Percentiles rank a stretch among this genome's conserved stretches.
Evolutionary conservation across 2,329 filamentous ascomycete species (phyloP).

Genomic region (Cercospora sp.): DNA sequence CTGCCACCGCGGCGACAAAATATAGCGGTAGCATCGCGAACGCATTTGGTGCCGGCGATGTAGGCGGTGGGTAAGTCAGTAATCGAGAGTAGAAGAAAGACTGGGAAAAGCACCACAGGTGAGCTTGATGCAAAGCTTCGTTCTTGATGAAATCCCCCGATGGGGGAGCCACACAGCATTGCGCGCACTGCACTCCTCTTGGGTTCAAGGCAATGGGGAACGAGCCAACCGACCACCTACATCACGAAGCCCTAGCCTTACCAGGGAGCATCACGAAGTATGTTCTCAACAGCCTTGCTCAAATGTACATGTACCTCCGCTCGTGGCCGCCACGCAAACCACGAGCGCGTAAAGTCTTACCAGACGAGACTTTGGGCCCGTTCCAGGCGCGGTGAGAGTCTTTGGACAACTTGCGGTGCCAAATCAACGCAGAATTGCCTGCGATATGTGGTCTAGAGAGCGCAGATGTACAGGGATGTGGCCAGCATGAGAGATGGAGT

Average conservation of each 20-base stretch:
- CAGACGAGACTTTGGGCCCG: background rate
- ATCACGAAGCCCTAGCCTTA: background rate
- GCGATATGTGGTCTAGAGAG: background rate
- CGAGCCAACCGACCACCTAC: background rate
- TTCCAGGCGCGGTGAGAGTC: background rate
- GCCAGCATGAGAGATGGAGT: background rate
- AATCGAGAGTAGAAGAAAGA: background rate
- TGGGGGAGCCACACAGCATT: background rate
- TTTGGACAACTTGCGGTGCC: background rate
- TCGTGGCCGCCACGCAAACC: background rate
- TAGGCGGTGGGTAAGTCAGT: background rate
- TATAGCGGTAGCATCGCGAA: background rate
- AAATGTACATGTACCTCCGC: background rate
- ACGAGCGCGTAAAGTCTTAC: background rate
- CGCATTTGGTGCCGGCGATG: background rate
- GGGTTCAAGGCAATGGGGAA: background rate
- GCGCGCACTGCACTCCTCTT: background rate
- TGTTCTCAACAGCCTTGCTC: background rate
- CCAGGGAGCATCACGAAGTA: background rate
- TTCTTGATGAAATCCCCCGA: background rate
- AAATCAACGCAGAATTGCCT: background rate
- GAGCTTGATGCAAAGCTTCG: background rate
- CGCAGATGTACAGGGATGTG: background rate
- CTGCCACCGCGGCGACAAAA: background rate
- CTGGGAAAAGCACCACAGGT: background rate